Percentiles rank a stretch among this genome's conserved stretches.
Evolutionary conservation across 2,329 filamentous ascomycete genomes (phyloP).

Genomic region (Fusarium albidum): DNA sequence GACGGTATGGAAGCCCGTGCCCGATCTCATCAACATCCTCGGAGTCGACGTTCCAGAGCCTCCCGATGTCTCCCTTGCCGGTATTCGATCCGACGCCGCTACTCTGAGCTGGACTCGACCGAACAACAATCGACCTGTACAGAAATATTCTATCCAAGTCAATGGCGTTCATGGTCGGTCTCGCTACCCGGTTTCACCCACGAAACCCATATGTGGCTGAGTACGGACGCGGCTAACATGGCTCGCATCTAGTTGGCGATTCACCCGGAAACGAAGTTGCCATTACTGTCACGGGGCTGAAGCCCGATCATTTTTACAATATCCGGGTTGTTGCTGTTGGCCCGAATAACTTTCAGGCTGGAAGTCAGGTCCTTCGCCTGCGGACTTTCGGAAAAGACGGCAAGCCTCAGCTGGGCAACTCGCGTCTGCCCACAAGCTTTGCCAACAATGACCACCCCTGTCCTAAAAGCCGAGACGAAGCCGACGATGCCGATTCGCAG

Average conservation of each 20-base stretch:
- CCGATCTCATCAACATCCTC: slow-evolving; percentile 88
- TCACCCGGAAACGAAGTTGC: slow-evolving; percentile 64
- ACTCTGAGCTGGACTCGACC: slow-evolving; percentile 91
- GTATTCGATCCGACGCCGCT: slow-evolving; percentile 86
- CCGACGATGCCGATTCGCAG: slow-evolving; percentile 56
- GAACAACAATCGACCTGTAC: slow-evolving; percentile 69
- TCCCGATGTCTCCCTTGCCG: slow-evolving; percentile 88
- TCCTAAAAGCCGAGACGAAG: slow-evolving; percentile 51
- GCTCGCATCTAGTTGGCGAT: slow-evolving; percentile 73
- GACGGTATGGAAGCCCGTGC: slow-evolving; percentile 89
- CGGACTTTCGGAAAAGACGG: slow-evolving; percentile 76
- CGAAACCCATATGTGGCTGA: background rate
- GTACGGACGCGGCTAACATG: slow-evolving; percentile 23
- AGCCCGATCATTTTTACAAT: slow-evolving; percentile 90
- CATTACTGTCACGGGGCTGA: slow-evolving; percentile 89
- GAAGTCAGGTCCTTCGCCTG: slow-evolving; percentile 84
- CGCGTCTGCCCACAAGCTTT: slow-evolving; percentile 65
- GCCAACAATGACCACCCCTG: slow-evolving; percentile 59
- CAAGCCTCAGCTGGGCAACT: slow-evolving; percentile 66
- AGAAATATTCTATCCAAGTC: slow-evolving; percentile 90
- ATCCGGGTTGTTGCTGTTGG: slow-evolving; percentile 93
- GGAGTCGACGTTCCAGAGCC: slow-evolving; percentile 93
- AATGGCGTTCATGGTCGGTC: slow-evolving; percentile 87
- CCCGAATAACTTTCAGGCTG: slow-evolving; percentile 89
- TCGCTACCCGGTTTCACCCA: slow-evolving; percentile 9